Evolutionary conservation across 805 yeast genomes (phyloP), one percentile per base, ranked within the genome.

Genomic region (Saccharomycopsis lassenensis): DNA sequence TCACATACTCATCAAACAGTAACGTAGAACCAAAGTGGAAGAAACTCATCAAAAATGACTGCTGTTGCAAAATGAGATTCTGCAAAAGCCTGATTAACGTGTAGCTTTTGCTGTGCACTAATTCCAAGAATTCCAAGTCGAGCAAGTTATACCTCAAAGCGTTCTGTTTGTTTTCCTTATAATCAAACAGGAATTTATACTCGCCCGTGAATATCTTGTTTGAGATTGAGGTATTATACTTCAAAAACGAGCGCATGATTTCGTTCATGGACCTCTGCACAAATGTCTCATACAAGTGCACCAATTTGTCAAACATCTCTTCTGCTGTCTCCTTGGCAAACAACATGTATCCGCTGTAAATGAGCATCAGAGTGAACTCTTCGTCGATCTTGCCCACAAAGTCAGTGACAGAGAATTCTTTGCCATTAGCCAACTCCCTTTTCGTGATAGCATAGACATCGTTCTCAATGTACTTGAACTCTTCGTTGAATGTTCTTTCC

Each of bases 241-340:
- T 42, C 35, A 38, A 14, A 8, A 41, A 33, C 14, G 35, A 21
- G 1, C 41, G 45, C 1, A 50, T 39, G 14, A 64, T 50, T 15
- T 53, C 47, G 5, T 47, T 48, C 33, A 56, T 53, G 24, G 57
- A 49, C 0, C 47, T 45, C 2, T 48, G 27, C 21, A 66, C 46
- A 2, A 56, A 48, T 2, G 46, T 48, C 30, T 61, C 55, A 46
- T 65, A 72, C n/a, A 45, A 40, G 4, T 50, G 55, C 19, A 71
- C 41, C 12, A 77, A 52, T 1, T 56, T 55, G 25, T 52, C 41
- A 52, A 67, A 81, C 4, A 69, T 65, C 2, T 54, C 55, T 0
- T 57, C 54, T 2, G 80, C 71, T 3, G 72, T 59, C 33, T 71
- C 73, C 44, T 76, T 80, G 16, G 78, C 64, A 48, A 78, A 78